Base-by-base conservation (phyloP, 2,329 filamentous ascomycete species). In the Diaporthe sp. region DNA sequence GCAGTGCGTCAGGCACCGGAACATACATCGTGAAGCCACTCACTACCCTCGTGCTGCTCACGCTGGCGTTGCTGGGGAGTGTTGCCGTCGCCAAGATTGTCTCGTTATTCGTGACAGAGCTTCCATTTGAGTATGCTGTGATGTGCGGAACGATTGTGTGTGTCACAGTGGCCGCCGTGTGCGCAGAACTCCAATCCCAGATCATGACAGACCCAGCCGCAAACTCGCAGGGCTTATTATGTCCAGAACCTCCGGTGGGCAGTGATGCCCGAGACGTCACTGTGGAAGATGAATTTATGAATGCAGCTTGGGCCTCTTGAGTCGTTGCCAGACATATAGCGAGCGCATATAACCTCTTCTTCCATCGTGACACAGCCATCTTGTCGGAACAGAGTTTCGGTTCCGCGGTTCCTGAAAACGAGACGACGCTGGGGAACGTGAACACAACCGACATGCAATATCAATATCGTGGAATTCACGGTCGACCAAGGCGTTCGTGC, bases 11-110 rank as follows among this genome's bases (percentile, higher is more conserved):
- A 17, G n/a, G 8, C 2, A 47, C 27, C 27, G 30, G 9, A n/a
- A 51, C 63, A 22, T 66, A 66, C 63, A 66, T 66, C 4, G 63
- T 66, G 63, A 66, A 66, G 30, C 63, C 63, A n/a, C 44, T 51
- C 44, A 66, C 63, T 1, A 66, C 63, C 22, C n/a, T 15, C 13
- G 63, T 66, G 44, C 44, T 66, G 44, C 32, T 66, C 13, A 22
- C 32, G 30, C 44, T 66, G 15, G 30, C n/a, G 5, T 51, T 66
- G 1, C 19, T 51, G 30, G 63, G 63, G 4, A 39, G 13, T 3
- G 63, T 63, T 19, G 58, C 58, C 1, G 58, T 66, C n/a, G 63
- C 44, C 8, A 66, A 15, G 4, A 51, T 22, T 25, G 63, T 66
- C 44, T 66, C 42, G n/a, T 51, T 51, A 15, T 66, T 51, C 1